Evolutionary conservation across 2,329 filamentous ascomycete genomes (phyloP).

Genomic region (Fusarium staphyleae): DNA sequence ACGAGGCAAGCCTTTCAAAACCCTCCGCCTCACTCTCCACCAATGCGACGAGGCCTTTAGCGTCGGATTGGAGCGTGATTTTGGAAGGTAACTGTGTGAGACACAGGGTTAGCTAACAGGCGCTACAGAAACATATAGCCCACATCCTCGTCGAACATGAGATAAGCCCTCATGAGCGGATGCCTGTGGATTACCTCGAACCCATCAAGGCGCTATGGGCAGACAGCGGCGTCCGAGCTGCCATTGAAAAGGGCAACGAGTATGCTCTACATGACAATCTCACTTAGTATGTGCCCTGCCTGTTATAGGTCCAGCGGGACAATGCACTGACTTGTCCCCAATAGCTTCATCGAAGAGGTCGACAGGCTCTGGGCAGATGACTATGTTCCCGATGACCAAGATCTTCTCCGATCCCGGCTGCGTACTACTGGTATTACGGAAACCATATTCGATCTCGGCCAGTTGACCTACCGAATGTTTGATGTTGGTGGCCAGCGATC

Average conservation of each 20-base stretch:
- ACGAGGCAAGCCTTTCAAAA: conserved; percentile 67
- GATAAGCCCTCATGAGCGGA: conserved; percentile 79
- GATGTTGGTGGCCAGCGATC: conserved; percentile 92
- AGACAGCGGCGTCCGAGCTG: conserved; percentile 82
- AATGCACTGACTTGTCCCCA: conserved; percentile 23
- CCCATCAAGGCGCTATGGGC: conserved; percentile 87
- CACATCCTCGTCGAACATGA: conserved; percentile 82
- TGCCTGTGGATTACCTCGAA: conserved; percentile 78
- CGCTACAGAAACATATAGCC: conserved; percentile 74
- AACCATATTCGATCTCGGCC: conserved; percentile 89
- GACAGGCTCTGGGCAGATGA: conserved; percentile 77
- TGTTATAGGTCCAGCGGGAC: neutral
- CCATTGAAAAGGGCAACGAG: conserved; percentile 94
- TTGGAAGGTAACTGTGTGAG: conserved; percentile 21
- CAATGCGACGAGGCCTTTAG: neutral
- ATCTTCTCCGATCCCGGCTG: conserved; percentile 88
- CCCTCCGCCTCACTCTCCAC: neutral
- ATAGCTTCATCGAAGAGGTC: conserved; percentile 82
- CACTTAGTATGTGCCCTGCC: conserved; percentile 73
- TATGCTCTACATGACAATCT: conserved; percentile 96
- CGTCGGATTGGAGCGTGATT: neutral
- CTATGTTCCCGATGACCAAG: conserved; percentile 92
- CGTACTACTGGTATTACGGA: conserved; percentile 96
- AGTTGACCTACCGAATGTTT: conserved; percentile 96
- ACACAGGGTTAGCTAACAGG: conserved; percentile 48